Evolutionary conservation across 1,139 yeast species (phyloP).

Genomic region (Hansenula sp.): DNA sequence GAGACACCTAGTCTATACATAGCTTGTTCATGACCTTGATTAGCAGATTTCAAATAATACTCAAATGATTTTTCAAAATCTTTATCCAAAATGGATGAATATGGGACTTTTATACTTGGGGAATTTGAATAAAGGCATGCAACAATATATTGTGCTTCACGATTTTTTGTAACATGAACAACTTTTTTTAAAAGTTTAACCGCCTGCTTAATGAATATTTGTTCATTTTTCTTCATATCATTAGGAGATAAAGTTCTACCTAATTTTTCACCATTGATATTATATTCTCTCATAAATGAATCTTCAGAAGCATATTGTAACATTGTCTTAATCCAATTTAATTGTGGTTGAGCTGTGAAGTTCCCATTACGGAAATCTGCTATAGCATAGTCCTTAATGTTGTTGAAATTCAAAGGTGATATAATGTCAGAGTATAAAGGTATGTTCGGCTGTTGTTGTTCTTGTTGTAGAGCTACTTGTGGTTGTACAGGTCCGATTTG

Average conservation of each 20-base stretch:
- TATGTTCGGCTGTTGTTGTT: not conserved
- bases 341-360: conserved; percentile 41
- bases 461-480: not conserved
- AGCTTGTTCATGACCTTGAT: conserved; percentile 50
- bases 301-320: conserved; percentile 40
- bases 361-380: conserved; percentile 26
- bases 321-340: conserved; percentile 46
- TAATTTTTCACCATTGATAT: conserved; percentile 39
- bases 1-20: conserved; percentile 67
- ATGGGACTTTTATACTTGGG: conserved; percentile 28
- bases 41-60: conserved; percentile 54
- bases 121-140: conserved; percentile 61
- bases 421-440: conserved; percentile 1
- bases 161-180: conserved; percentile 35
- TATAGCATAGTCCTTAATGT: conserved; percentile 27
- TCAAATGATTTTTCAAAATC: conserved; percentile 60
- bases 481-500: not conserved
- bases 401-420: conserved; percentile 17
- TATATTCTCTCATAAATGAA: conserved; percentile 36
- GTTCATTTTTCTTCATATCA: conserved; percentile 46
- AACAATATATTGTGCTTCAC: conserved; percentile 51
- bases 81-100: conserved; percentile 43
- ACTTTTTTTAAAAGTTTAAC: conserved; percentile 54
- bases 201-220: conserved; percentile 52
- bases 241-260: conserved; percentile 34